Evolutionary conservation across 441 rosid species (phyloP).

Genomic region (Daphne laureola): DNA sequence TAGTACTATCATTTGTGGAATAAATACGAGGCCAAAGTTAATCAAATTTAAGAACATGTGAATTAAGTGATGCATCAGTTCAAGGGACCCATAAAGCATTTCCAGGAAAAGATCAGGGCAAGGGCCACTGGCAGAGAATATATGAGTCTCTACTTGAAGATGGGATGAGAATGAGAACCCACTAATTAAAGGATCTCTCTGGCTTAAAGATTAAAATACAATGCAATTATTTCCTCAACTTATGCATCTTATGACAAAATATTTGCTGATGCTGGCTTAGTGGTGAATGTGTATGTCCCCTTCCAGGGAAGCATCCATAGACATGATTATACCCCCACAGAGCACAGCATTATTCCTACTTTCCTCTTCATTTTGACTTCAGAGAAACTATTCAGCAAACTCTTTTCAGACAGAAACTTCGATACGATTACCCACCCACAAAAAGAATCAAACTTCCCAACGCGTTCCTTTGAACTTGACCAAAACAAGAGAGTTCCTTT

Average conservation of each 20-base stretch:
- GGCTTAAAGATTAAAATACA: background rate
- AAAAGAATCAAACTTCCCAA: too few relatives aligned
- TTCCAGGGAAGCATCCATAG: too few relatives aligned
- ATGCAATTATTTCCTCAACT: background rate
- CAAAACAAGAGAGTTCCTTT: too few relatives aligned
- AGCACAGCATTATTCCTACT: too few relatives aligned
- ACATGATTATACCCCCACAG: too few relatives aligned
- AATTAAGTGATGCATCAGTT: constrained; percentile 21
- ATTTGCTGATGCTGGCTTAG: too few relatives aligned
- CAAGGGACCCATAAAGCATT: constrained; percentile 48
- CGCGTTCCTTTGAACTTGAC: too few relatives aligned
- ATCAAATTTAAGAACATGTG: constrained; percentile 13
- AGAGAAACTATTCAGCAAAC: too few relatives aligned
- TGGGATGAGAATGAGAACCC: constrained; percentile 58
- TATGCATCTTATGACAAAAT: background rate
- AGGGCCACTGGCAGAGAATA: constrained; percentile 17
- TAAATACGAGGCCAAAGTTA: constrained; percentile 11
- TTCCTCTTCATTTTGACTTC: too few relatives aligned
- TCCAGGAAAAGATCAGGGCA: constrained; percentile 14
- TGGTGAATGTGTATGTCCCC: too few relatives aligned
- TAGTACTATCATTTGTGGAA: constrained; percentile 11
- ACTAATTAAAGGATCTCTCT: constrained; percentile 19
- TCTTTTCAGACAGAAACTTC: too few relatives aligned
- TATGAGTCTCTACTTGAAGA: constrained; percentile 12
- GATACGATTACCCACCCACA: too few relatives aligned